Conservation (phyloP, 208 protist genomes). For the Endotrypanum monterogeii region DNA sequence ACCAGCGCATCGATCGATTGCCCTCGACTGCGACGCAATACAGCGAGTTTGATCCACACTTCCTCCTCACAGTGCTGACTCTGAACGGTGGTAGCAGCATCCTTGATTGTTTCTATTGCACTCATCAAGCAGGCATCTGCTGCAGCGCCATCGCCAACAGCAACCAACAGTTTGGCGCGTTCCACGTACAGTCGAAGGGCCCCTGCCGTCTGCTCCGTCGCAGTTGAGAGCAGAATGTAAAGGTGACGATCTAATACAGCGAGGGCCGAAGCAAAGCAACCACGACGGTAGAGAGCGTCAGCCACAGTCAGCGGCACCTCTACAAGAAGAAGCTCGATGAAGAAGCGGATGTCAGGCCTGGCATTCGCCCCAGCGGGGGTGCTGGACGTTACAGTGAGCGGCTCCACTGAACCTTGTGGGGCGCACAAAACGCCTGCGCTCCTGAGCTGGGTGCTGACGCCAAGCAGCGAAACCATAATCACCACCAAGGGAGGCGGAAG, state of each 20-base stretch:
- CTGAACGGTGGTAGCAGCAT: neutral
- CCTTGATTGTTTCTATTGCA: conserved; percentile 24
- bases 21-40: conserved; percentile 54
- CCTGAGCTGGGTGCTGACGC: neutral
- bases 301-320: conserved; percentile 30
- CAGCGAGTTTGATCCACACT: conserved; percentile 59
- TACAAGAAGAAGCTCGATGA: conserved; percentile 16
- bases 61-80: conserved; percentile 30
- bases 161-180: conserved; percentile 44
- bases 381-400: neutral
- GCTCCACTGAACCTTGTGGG: neutral
- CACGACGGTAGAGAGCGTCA: conserved; percentile 21
- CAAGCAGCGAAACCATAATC: conserved; percentile 4
- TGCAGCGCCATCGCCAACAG: conserved; percentile 28
- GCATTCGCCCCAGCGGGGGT: neutral
- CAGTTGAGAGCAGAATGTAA: neutral
- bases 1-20: conserved; percentile 18
- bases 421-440: neutral
- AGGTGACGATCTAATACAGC: conserved; percentile 16
- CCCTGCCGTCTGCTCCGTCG: neutral
- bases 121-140: conserved; percentile 45
- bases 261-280: conserved; percentile 7
- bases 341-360: neutral
- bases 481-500: conserved; percentile 12
- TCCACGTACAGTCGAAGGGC: conserved; percentile 31